Evolutionary conservation across 345 rosid genomes (phyloP).

Genomic region (Luvunga scandens): DNA sequence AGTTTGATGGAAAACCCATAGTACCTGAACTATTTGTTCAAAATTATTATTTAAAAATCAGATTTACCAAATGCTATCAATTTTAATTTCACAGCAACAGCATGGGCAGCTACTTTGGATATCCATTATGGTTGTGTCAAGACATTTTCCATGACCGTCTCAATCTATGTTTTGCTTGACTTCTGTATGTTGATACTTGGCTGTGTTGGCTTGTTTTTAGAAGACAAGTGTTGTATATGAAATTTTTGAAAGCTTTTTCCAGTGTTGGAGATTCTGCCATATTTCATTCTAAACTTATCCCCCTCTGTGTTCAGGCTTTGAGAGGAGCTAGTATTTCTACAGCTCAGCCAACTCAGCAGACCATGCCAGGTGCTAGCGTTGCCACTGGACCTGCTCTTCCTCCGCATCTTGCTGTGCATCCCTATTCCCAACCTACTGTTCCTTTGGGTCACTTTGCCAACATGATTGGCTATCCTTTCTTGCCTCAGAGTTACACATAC

Average conservation of each 20-base stretch:
- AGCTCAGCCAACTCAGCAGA: conserved; percentile 67
- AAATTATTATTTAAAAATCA: too few relatives aligned
- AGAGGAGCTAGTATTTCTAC: conserved; percentile 62
- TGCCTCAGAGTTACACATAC: conserved; percentile 90
- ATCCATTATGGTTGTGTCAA: not conserved
- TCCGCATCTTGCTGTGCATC: conserved; percentile 87
- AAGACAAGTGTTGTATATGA: not conserved
- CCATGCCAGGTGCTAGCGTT: conserved; percentile 50
- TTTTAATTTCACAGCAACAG: too few relatives aligned
- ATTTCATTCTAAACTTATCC: conserved; percentile 15
- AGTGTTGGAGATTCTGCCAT: not conserved
- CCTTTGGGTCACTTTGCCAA: conserved; percentile 82
- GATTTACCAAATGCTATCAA: too few relatives aligned
- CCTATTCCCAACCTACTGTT: conserved; percentile 83
- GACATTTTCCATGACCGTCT: not conserved
- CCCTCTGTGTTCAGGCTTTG: conserved; percentile 43
- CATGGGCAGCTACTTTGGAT: not conserved
- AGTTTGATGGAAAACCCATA: too few relatives aligned
- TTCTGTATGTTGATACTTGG: not conserved
- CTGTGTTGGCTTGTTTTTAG: not conserved
- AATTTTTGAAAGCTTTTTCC: not conserved
- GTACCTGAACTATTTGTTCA: too few relatives aligned
- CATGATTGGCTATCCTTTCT: conserved; percentile 81
- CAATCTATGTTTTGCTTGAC: not conserved
- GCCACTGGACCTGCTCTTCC: conserved; percentile 82